Percentiles rank a stretch among this genome's conserved stretches.
Evolutionary conservation across 306 rosid species (phyloP).

Genomic region (Prinsepia uniflora): DNA sequence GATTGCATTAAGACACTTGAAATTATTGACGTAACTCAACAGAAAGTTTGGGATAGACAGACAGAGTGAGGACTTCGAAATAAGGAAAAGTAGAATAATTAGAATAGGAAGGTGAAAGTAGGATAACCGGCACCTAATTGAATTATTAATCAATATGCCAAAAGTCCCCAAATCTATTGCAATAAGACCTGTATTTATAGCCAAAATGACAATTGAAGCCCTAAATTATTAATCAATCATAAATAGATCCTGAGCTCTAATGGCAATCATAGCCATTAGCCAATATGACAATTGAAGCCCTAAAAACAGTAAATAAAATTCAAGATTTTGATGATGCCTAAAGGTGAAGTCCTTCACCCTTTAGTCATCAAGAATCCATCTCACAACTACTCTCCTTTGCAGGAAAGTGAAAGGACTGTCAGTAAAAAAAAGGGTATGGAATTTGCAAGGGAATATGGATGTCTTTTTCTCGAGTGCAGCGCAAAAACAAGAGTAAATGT

Average conservation of each 20-base stretch:
- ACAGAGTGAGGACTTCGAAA: not conserved
- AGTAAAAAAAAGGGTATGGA: constrained; percentile 63
- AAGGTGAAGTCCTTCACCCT: not conserved
- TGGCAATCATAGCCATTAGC: too few species aligned
- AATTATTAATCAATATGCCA: not conserved
- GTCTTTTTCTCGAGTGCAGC: constrained; percentile 68
- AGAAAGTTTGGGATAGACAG: not conserved
- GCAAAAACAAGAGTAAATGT: constrained; percentile 77
- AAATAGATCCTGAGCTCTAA: not conserved
- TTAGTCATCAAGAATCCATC: not conserved
- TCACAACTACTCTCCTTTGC: constrained; percentile 17
- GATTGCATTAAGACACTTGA: constrained; percentile 50
- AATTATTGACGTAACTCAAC: not conserved
- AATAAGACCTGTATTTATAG: not conserved
- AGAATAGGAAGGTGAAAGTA: not conserved
- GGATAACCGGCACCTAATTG: not conserved
- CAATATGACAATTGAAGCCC: too few species aligned
- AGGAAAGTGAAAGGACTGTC: constrained; percentile 78
- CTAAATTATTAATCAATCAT: not conserved
- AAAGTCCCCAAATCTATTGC: not conserved
- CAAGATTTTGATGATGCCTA: not conserved
- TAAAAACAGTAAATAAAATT: not conserved
- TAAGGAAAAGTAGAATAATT: not conserved
- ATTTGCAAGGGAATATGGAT: constrained; percentile 75
- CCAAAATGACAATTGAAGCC: not conserved